These are phyloP conservation scores for Pestalotiopsis sp. DNA, from an alignment of 2,329 filamentous ascomycete genomes.

Conservation along the genomic window DNA sequence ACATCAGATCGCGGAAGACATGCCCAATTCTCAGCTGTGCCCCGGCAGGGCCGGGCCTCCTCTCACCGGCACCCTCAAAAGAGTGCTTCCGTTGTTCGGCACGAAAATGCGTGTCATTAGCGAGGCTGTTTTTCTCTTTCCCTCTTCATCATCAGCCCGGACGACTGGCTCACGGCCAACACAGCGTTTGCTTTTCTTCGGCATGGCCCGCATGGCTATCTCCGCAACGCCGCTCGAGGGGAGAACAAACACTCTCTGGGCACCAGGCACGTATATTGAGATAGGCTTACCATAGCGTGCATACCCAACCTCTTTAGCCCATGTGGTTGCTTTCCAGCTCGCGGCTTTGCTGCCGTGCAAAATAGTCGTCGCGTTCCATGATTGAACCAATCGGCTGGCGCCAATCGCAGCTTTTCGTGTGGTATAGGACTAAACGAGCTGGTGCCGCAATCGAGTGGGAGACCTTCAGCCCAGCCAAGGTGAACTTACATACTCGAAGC, in stretches of 20 bases:
- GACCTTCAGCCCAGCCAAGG: background rate
- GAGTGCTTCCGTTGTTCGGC: background rate
- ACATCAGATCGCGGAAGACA: background rate
- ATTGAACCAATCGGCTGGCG: background rate
- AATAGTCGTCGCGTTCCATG: background rate
- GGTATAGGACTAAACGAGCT: background rate
- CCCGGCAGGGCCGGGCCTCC: background rate
- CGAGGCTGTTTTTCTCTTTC: background rate
- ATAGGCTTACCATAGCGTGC: background rate
- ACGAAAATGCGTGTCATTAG: background rate
- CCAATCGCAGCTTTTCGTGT: background rate
- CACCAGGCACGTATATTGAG: background rate
- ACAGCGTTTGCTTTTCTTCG: background rate
- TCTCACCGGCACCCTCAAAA: background rate
- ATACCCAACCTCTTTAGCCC: background rate
- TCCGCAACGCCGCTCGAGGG: background rate
- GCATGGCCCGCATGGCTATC: background rate
- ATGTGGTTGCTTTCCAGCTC: background rate
- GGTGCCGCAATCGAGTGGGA: background rate
- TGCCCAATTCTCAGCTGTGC: background rate
- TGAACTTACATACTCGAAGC: background rate
- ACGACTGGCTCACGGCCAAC: background rate
- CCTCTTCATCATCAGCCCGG: background rate
- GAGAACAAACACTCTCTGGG: background rate
- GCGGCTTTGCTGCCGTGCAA: background rate